Evolutionary conservation across 352 stramenopile genomes (phyloP).

Genomic region (Globisporangium orthogonon): DNA sequence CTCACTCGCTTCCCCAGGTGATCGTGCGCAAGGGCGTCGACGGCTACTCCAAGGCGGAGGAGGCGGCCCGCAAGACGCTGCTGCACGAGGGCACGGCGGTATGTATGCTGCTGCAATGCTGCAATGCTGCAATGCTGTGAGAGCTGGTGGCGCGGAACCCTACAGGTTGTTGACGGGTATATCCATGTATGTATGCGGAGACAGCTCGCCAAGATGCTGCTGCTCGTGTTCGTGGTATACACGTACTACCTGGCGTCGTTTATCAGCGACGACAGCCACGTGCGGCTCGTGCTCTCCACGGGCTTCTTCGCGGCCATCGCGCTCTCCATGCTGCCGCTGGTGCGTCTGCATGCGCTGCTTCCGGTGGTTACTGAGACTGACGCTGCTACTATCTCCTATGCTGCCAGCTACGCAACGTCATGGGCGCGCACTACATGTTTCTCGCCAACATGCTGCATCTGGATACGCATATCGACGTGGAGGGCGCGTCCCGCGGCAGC

Average conservation of each 20-base stretch:
- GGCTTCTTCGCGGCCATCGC: slow-evolving; percentile 70
- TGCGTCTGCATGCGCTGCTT: slow-evolving; percentile 14
- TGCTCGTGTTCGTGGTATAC: slow-evolving; percentile 70
- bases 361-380: too few relatives aligned
- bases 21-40: slow-evolving; percentile 58
- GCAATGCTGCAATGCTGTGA: too few relatives aligned
- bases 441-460: slow-evolving; percentile 64
- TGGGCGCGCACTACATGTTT: slow-evolving; percentile 76
- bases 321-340: slow-evolving; percentile 46
- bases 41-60: slow-evolving; percentile 61
- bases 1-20: slow-evolving; percentile 8
- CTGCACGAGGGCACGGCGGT: slow-evolving; percentile 60
- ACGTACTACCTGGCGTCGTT: slow-evolving; percentile 56
- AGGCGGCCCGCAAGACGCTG: slow-evolving; percentile 46
- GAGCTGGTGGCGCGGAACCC: too few relatives aligned
- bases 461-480: slow-evolving; percentile 37
- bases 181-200: too few relatives aligned
- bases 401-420: slow-evolving; percentile 53
- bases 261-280: slow-evolving; percentile 43
- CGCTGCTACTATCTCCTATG: slow-evolving; percentile 1
- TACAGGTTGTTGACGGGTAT: too few relatives aligned
- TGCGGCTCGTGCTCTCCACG: slow-evolving; percentile 49
- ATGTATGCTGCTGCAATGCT: neutral
- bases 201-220: slow-evolving; percentile 55
- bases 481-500: slow-evolving; percentile 32